Evolutionary conservation across 75 land plant species (phyloP), one percentile per base, ranked within the genome.

Genomic region (Sequoiadendron giganteum): DNA sequence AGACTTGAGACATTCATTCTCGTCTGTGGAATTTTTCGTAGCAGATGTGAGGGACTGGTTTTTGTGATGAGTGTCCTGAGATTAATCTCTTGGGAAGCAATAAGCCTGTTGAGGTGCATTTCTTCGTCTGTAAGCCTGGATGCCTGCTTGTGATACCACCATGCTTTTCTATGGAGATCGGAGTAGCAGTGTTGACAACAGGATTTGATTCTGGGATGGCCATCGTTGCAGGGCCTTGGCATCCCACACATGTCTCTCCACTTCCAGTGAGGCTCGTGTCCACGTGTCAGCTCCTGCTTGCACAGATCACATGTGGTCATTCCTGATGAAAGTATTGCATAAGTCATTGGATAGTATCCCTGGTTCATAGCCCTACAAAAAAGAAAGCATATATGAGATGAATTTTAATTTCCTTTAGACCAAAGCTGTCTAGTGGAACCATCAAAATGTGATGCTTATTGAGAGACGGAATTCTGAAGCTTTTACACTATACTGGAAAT

Each of bases 81-180:
- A 32, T 45, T 81, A 81, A 43, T n/a, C 43, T 81, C 83, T 43
- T 81, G 83, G 11, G 30, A 81, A 81, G 83, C 49, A 45, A 81
- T 25, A 47, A 81, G 13, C 40, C 49, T 45, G n/a, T 42, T 81
- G 14, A 81, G 83, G 83, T 43, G 83, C 83, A 81, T 81, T 45
- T 81, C 83, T 81, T 45, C 49, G 9, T 81, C 83, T 3, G 13
- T 81, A 28, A 45, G 48, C 30, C 52, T 81, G 45, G 83, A 43
- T 10, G 48, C 49, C 48, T 81, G 32, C 32, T 81, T 81, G 5
- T 81, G 47, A 81, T 81, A 43, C n/a, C 11, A 45, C 83, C 83
- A 81, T 81, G 32, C 49, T 45, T 45, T 81, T 10, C 28, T 81
- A 21, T 34, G 9, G 8, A 81, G 49, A 45, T 81, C 18, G 45